Evolutionary conservation across 345 rosid species (phyloP), one percentile per base, ranked within the genome.

Genomic region (Trapa bicornis): DNA sequence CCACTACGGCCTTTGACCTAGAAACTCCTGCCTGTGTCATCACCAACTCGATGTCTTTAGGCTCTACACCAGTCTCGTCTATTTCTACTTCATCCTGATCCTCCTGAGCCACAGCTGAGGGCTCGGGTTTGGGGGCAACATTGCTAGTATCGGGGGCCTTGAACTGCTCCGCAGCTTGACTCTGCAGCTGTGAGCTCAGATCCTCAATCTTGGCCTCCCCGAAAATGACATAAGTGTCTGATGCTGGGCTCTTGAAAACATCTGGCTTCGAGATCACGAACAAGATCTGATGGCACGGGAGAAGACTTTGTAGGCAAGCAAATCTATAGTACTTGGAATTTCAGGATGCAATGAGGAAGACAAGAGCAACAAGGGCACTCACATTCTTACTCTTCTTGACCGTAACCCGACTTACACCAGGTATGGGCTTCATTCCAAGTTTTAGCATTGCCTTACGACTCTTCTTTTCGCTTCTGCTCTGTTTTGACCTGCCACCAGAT

Each of bases 121-220:
- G 70, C 75, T 88, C 95, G 0, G 90, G 89, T 67, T 85, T 80
- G n/a, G 92, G 77, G 52, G 82, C 71, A 70, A 83, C 74, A 53
- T 70, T 80, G 69, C 85, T 81, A 32, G 78, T 79, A 66, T 88
- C 89, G 1, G 91, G 83, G 66, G 84, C 84, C 86, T 82, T 86
- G 74, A 90, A 88, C 79, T 90, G 92, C 81, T 90, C 90, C 2
- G 97, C 92, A 1, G 95, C 97, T 68, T 86, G 95, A 57, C 83
- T 70, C 76, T 90, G 97, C 56, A 90, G 85, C 68, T 90, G 97
- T 2, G 97, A 85, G 80, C 95, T 90, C 72, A 90, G 70, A 70
- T 90, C 97, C 77, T 90, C 97, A 2, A 90, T 88, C 91, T 90
- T 90, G 0, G 97, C 95, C 77, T 90, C 97, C 1, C 97, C 97